Base-by-base conservation (phyloP, 192 early-diverging fungal species). In the Coemansia brasiliensis region DNA sequence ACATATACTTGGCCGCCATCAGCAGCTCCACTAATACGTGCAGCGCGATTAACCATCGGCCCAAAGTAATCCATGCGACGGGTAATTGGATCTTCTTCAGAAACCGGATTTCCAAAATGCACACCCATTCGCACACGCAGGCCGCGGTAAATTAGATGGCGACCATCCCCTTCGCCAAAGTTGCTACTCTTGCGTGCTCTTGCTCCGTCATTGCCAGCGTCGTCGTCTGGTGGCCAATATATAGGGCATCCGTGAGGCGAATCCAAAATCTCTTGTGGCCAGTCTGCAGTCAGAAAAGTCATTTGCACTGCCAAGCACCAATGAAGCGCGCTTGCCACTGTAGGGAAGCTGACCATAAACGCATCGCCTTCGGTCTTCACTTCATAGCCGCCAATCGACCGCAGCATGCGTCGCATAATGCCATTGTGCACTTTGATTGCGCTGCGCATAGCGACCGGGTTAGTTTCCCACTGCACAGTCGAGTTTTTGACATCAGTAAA, bases 401-500 rank as follows among this genome's bases (percentile, higher is more conserved):
- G 85, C 26, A 96, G 74, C 41, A 87, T 82, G 50, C 89, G 84
- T 9, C 94, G 82, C 91, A 96, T 92, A 4, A 90, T 81, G 39
- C 70, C 53, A 60, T 93, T 91, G 68, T 96, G 94, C 15, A 87
- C 83, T 70, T 92, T 90, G 66, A 94, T 91, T 1, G 94, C 92
- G 46, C 84, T 81, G 42, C 87, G 81, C 94, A 96, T 96, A 0
- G 88, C 92, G 18, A 80, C 72, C 1, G 86, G 87, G 51, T 89
- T 83, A 16, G 82, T 92, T 62, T 96, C 94, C 94, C 94, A 96
- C n/a, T 94, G 72, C 3, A 86, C 81, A 0, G 94, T 96, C 25
- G 94, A 96, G 74, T 91, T 93, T 45, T 94, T 94, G 73, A 96
- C 92, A 69, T 96, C 94, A 0, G 94, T 96, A 57, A 96, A 96